Conservation (phyloP, 2,329 filamentous ascomycete species). For the Scedosporium dehoogii region DNA sequence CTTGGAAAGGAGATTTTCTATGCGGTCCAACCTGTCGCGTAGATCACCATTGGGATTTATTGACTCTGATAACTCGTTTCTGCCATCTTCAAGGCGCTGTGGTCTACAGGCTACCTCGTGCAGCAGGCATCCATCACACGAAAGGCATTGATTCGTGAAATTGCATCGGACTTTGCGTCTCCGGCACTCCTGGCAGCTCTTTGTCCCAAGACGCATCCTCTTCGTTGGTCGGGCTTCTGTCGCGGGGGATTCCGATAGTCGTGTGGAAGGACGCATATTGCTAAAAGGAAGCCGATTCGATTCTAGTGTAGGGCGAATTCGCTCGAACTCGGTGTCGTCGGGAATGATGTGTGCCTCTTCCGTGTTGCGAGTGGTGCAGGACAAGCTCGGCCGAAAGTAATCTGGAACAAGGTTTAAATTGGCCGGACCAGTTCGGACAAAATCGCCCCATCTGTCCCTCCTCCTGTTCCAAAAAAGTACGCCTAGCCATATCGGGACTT, state of each 20-base stretch:
- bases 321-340: not conserved
- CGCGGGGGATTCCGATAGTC: not conserved
- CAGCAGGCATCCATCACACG: constrained; percentile 22
- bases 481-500: too few relatives aligned
- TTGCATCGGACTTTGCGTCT: constrained; percentile 40
- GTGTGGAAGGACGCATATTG: not conserved
- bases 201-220: constrained; percentile 21
- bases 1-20: not conserved
- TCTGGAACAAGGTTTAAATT: not conserved
- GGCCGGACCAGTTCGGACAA: not conserved
- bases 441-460: not conserved
- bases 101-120: not conserved
- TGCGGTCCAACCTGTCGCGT: not conserved
- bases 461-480: too few relatives aligned
- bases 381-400: not conserved
- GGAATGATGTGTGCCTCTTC: not conserved
- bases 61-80: not conserved
- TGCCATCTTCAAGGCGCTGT: not conserved
- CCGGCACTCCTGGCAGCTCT: constrained; percentile 30
- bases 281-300: not conserved
- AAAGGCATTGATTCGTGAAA: constrained; percentile 23
- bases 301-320: not conserved
- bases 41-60: not conserved
- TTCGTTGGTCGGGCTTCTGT: constrained; percentile 12
- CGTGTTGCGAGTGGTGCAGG: not conserved